These are phyloP conservation scores for Calonectria leucothoes DNA, from an alignment of 2,329 filamentous ascomycete species.

Conservation along the genomic window DNA sequence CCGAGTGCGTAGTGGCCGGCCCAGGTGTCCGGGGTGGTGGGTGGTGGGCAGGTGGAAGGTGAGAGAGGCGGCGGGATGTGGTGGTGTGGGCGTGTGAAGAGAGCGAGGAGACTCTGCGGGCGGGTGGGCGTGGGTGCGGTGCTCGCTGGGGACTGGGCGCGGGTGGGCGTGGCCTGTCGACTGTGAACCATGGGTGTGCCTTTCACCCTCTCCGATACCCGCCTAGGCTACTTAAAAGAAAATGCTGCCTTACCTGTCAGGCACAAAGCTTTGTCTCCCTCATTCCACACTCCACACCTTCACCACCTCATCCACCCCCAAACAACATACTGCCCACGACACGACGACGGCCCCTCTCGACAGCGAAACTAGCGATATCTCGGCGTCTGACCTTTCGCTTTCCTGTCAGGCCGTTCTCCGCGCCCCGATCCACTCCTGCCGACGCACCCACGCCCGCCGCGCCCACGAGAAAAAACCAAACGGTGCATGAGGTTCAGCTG, in stretches of 20 bases:
- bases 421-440: slow-evolving; percentile 14
- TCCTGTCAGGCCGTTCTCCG: slow-evolving; percentile 27
- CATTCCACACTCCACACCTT: slow-evolving; percentile 44
- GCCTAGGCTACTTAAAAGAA: slow-evolving; percentile 14
- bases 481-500: slow-evolving; percentile 47
- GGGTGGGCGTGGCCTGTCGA: not conserved
- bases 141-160: not conserved
- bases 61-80: not conserved
- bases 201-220: slow-evolving; percentile 1
- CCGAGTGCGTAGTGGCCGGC: not conserved
- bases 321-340: slow-evolving; percentile 43
- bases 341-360: slow-evolving; percentile 36
- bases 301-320: slow-evolving; percentile 43
- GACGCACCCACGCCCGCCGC: slow-evolving; percentile 30
- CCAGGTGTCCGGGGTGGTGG: not conserved
- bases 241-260: slow-evolving; percentile 48
- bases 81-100: not conserved
- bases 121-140: slow-evolving; percentile 3
- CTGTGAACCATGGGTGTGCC: not conserved
- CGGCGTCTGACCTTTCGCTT: slow-evolving; percentile 38
- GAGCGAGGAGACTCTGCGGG: not conserved
- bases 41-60: not conserved
- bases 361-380: slow-evolving; percentile 39
- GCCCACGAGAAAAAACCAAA: slow-evolving; percentile 39
- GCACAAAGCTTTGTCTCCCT: slow-evolving; percentile 41